Base-by-base conservation (phyloP, 2,329 filamentous ascomycete species). In the Dactylellina haptotyla region DNA sequence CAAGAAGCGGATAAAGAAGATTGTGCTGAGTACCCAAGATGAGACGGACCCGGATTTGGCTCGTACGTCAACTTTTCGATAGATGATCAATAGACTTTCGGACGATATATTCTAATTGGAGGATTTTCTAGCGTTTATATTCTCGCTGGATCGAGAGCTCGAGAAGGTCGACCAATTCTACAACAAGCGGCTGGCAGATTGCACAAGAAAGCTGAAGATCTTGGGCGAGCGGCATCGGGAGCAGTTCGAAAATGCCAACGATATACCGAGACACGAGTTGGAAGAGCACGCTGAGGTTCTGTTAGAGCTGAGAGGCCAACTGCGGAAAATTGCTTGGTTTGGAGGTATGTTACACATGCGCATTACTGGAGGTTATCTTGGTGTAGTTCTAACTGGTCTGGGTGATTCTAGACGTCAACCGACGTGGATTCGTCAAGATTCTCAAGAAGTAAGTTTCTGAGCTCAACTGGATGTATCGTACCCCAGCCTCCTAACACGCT, bases 101-200 rank as follows among this genome's bases (percentile, higher is more conserved):
- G 2, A 43, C 16, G n/a, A 9, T 25, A 8, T 12, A 18, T 4
- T 4, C 18, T 2, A 23, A 45, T 10, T 25, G 53, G 66, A 77
- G 77, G 74, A 76, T 75, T 77, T 74, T 75, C 78, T 84, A 97
- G 95, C 93, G 81, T 97, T 99, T 85, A 97, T 97, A 84, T 97
- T 94, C 81, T 91, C 90, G 76, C 88, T 99, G 81, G 95, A 99
- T 80, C 91, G 95, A 78, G 97, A 98, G 80, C 89, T 99, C 79
- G 95, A 99, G 84, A 91, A 96, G 82, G 94, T 99, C 80, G 93
- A 97, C 81, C 87, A 87, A 57, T 98, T 99, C 82, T 98, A 97
- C 84, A 97, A 96, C 83, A 96, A 93, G 81, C 97, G 97, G 80
- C 92, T 93, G 79, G 86, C 88, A 75, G 94, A 98, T 78, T 90